Base-by-base conservation (phyloP, 139 green algal species). In the Parachlorella kessleri region DNA sequence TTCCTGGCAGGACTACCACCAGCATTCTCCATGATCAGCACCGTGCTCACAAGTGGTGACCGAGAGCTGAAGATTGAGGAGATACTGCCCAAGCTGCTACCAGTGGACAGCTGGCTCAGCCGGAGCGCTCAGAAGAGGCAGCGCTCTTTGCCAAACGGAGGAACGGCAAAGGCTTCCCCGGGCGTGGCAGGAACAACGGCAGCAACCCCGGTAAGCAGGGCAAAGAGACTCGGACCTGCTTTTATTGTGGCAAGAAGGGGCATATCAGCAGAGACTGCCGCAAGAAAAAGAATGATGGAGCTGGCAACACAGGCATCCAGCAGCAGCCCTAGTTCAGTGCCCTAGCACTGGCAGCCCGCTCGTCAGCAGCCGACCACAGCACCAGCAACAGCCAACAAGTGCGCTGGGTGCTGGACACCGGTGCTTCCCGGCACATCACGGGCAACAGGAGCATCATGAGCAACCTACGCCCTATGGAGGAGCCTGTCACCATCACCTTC, bases 341-440 rank as follows among this genome's bases (percentile, higher is more conserved):
- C 35, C 18, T 71, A 18, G 66, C 66, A 14, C 35, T 71, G 33
- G 32, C 40, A 38, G 69, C 69, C 39, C 38, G 0, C 67, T 3
- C 1, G 7, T 24, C 3, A 23, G 4, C 8, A n/a, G 1, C 69
- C 55, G 26, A 38, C 23, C 24, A 35, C 66, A 24, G 9, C 6
- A 32, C 21, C 66, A 7, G 66, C 35, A 53, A 5, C 35, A 33
- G 4, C n/a, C n/a, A n/a, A n/a, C n/a, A n/a, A n/a, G 39, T 74
- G 69, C 69, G 69, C 69, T 74, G n/a, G 40, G 69, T 63, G 40
- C 69, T 74, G 69, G 69, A 64, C 40, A 74, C 69, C 4, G 67
- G 67, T 71, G 48, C 48, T 28, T 59, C 48, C 48, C 48, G 48
- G 48, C 48, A 59, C 18, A 59, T 59, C 9, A 71, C 66, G 7